Percentiles rank a stretch among this genome's conserved stretches.
Evolutionary conservation across 345 rosid genomes (phyloP).

Genomic region (Rhizophora mangle): DNA sequence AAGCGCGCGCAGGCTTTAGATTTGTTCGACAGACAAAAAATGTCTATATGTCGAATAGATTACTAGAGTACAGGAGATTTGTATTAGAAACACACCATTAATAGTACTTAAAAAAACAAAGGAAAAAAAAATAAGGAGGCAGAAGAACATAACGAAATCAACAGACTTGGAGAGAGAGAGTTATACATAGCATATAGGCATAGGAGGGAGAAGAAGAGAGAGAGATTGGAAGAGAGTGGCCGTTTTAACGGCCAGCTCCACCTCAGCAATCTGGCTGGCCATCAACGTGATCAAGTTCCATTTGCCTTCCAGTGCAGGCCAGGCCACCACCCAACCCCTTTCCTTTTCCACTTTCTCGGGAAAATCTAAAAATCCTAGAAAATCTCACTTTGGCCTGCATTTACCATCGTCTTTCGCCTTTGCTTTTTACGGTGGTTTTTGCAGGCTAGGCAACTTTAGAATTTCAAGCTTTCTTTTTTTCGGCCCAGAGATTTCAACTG

Average conservation of each 20-base stretch:
- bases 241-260: conserved; percentile 48
- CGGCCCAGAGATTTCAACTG: neutral
- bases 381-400: conserved; percentile 28
- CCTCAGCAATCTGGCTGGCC: conserved; percentile 26
- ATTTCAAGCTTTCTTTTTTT: too few species aligned
- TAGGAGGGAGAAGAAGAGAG: neutral
- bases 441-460: conserved; percentile 23
- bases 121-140: too few species aligned
- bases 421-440: conserved; percentile 31
- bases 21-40: too few species aligned
- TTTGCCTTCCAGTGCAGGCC: neutral
- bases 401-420: conserved; percentile 19
- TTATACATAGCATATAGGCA: too few species aligned
- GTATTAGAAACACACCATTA: too few species aligned
- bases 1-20: too few species aligned
- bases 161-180: too few species aligned
- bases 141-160: too few species aligned
- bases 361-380: neutral
- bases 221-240: conserved; percentile 25
- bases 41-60: too few species aligned
- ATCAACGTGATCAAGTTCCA: conserved; percentile 6
- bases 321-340: neutral
- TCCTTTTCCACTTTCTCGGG: conserved; percentile 11
- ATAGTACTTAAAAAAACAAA: too few species aligned
- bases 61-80: too few species aligned